Conservation (phyloP, 2,329 filamentous ascomycete genomes). For the Nothophaeocryptopus gaeumannii region DNA sequence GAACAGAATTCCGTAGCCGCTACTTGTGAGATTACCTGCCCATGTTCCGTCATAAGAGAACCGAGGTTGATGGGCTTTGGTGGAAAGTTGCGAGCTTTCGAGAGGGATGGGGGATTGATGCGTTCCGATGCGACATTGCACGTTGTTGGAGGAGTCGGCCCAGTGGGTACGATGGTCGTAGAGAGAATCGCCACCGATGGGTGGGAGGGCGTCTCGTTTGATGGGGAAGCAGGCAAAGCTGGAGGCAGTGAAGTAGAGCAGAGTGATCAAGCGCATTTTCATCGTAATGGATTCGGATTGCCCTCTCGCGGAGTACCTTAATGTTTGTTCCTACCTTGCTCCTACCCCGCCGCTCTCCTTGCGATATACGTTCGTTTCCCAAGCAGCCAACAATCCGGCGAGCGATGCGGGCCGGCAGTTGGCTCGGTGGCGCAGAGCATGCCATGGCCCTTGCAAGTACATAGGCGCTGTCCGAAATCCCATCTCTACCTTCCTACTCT, state of each 20-base stretch:
- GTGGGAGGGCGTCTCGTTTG: neutral
- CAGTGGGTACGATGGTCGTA: neutral
- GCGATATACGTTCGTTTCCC: too few relatives aligned
- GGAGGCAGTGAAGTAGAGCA: neutral
- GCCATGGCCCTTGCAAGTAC: too few relatives aligned
- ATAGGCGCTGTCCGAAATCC: too few relatives aligned
- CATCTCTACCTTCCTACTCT: too few relatives aligned
- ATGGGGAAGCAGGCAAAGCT: slow-evolving; percentile 6
- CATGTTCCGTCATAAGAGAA: slow-evolving; percentile 36
- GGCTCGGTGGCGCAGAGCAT: too few relatives aligned
- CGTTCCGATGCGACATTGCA: slow-evolving; percentile 11
- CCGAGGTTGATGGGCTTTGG: slow-evolving; percentile 1
- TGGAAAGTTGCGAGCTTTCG: neutral
- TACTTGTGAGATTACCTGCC: slow-evolving; percentile 47
- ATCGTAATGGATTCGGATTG: too few relatives aligned
- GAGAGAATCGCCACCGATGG: slow-evolving; percentile 1
- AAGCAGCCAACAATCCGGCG: too few relatives aligned
- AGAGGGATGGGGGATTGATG: slow-evolving; percentile 17
- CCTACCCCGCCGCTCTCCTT: too few relatives aligned
- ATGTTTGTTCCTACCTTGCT: too few relatives aligned
- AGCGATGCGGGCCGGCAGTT: too few relatives aligned
- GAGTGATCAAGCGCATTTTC: too few relatives aligned
- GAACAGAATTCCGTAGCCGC: slow-evolving; percentile 50
- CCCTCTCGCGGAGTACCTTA: too few relatives aligned
- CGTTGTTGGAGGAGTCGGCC: slow-evolving; percentile 2